Evolutionary conservation across 129 eudicot genomes (phyloP).

Genomic region (Flaveria brownii): DNA sequence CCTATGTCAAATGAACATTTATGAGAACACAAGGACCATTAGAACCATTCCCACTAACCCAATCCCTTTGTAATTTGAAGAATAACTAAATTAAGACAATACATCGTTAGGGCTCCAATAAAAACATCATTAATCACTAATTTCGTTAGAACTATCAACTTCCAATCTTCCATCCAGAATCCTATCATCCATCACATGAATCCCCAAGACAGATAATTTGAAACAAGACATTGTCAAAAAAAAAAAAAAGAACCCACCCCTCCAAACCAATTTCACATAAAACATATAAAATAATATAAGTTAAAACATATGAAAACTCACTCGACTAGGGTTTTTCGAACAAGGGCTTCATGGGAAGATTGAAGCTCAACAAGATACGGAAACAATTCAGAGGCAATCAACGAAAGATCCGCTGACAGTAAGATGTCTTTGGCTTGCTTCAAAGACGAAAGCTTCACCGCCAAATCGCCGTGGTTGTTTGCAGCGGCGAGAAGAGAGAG

Average conservation of each 20-base stretch:
- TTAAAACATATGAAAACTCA: conserved; percentile 28
- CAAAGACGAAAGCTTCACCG: conserved; percentile 84
- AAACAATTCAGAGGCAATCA: conserved; percentile 60
- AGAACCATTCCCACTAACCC: background rate
- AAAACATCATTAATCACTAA: background rate
- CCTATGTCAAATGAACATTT: background rate
- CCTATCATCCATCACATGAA: background rate
- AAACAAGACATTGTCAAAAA: conserved; percentile 17
- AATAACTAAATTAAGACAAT: background rate
- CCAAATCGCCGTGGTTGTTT: conserved; percentile 96
- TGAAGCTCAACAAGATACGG: conserved; percentile 79
- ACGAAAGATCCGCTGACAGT: conserved; percentile 48
- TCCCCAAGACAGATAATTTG: background rate
- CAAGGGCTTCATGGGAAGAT: conserved; percentile 70
- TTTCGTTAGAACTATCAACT: background rate
- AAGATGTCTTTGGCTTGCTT: conserved; percentile 74
- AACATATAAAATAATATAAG: background rate
- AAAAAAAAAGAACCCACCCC: background rate
- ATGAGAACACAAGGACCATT: background rate
- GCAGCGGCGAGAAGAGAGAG: conserved; percentile 82
- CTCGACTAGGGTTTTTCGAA: conserved; percentile 85
- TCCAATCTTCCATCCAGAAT: conserved; percentile 1
- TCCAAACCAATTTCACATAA: conserved; percentile 14
- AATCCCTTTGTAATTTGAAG: background rate
- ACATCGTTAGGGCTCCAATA: background rate